Conservation (phyloP, 202 grass and related monocot species). For the Carex arenaria region DNA sequence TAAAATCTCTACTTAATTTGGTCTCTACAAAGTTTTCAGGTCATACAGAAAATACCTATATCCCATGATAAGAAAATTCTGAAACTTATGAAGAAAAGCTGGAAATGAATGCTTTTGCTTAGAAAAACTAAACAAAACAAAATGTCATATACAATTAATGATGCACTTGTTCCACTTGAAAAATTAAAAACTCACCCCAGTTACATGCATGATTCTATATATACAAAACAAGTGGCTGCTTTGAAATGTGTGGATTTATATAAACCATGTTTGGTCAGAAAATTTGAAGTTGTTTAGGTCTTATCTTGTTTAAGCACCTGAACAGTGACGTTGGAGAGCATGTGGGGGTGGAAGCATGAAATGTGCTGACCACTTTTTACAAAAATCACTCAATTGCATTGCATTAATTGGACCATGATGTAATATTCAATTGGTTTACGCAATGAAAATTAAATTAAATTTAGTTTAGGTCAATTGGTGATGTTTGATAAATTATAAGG, state of each 20-base stretch:
- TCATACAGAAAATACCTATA: too few species aligned
- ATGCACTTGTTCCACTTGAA: neutral
- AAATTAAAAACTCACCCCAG: neutral
- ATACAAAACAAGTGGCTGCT: neutral
- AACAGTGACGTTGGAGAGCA: neutral
- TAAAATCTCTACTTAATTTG: neutral
- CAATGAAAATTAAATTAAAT: neutral
- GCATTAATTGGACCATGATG: neutral
- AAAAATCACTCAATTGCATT: neutral
- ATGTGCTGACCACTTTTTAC: neutral
- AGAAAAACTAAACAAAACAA: neutral
- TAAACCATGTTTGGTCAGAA: conserved; percentile 3
- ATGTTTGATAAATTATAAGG: neutral
- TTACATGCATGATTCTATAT: neutral
- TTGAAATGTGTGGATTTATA: neutral
- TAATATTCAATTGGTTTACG: neutral
- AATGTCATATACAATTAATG: neutral
- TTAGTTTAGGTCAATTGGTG: neutral
- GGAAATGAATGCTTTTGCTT: neutral
- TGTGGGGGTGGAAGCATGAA: conserved; percentile 6
- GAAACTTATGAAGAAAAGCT: too few species aligned
- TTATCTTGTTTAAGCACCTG: neutral
- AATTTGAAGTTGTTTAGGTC: conserved; percentile 1
- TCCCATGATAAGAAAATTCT: too few species aligned
- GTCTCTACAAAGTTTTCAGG: neutral